Conservation (phyloP, 2,329 filamentous ascomycete genomes). For the Talaromyces sp. region DNA sequence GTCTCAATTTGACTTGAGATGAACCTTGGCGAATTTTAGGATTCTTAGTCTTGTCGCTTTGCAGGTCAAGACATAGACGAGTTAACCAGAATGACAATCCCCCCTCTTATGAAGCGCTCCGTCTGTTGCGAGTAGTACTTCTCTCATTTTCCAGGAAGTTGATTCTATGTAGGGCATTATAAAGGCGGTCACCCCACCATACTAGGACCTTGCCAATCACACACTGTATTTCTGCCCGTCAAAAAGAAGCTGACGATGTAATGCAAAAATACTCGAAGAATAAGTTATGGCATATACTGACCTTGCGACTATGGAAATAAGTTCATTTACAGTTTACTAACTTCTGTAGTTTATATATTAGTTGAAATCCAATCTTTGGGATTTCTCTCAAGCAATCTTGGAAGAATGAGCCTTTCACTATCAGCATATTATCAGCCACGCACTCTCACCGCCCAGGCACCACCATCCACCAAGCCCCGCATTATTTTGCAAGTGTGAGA, state of each 20-base stretch:
- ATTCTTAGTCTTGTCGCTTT: neutral
- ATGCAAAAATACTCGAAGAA: neutral
- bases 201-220: neutral
- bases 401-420: neutral
- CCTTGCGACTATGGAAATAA: neutral
- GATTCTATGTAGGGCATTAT: neutral
- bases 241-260: neutral
- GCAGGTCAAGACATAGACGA: neutral
- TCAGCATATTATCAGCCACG: neutral
- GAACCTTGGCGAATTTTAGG: neutral
- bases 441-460: neutral
- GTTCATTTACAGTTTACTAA: neutral
- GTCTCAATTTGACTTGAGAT: too few relatives aligned
- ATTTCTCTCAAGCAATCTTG: neutral
- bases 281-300: neutral
- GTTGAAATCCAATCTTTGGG: too few relatives aligned
- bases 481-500: slow-evolving; percentile 2
- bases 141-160: neutral
- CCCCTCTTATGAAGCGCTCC: neutral
- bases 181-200: slow-evolving; percentile 1
- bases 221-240: neutral
- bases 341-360: too few relatives aligned
- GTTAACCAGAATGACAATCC: neutral
- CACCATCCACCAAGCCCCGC: slow-evolving; percentile 1
- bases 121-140: neutral